phyloP scores from a whole-genome alignment of 2,329 filamentous ascomycete species.

The Aspergillus ibericus region DNA sequence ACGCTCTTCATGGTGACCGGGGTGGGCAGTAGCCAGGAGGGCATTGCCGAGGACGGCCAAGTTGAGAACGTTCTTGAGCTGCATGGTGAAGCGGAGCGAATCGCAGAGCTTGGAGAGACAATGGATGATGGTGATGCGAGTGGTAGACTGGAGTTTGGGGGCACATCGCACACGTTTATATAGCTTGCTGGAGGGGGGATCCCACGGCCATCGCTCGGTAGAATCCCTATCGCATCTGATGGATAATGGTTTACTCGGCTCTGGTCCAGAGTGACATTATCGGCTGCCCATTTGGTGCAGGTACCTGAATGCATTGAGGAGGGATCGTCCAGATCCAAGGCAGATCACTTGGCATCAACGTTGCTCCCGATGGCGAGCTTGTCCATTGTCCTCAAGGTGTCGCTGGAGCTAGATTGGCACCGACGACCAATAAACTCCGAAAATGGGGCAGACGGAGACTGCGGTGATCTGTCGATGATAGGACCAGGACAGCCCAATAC shows the following conservation, averaged over 20 bases:
- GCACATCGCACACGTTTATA: background rate
- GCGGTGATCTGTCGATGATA: background rate
- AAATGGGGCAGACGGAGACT: background rate
- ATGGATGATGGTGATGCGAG: background rate
- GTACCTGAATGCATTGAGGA: background rate
- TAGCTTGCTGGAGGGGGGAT: background rate
- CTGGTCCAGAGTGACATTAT: background rate
- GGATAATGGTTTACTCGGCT: slow-evolving; percentile 1
- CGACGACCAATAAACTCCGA: background rate
- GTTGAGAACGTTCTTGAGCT: slow-evolving; percentile 1
- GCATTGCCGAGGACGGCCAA: slow-evolving; percentile 3
- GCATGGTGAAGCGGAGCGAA: slow-evolving; percentile 6
- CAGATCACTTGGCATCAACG: background rate
- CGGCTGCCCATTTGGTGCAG: background rate
- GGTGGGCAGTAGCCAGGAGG: slow-evolving; percentile 3
- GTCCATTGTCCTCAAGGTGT: background rate
- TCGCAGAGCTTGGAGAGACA: background rate
- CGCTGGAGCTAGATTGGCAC: background rate
- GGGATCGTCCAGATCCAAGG: background rate
- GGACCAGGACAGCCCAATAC: background rate
- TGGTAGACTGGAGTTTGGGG: background rate
- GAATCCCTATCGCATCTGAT: background rate
- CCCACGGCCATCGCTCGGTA: background rate
- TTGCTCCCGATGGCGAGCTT: background rate
- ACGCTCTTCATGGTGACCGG: slow-evolving; percentile 7